Base-by-base conservation (phyloP, 177 flowering plant species). In the Vitis hybrid region DNA sequence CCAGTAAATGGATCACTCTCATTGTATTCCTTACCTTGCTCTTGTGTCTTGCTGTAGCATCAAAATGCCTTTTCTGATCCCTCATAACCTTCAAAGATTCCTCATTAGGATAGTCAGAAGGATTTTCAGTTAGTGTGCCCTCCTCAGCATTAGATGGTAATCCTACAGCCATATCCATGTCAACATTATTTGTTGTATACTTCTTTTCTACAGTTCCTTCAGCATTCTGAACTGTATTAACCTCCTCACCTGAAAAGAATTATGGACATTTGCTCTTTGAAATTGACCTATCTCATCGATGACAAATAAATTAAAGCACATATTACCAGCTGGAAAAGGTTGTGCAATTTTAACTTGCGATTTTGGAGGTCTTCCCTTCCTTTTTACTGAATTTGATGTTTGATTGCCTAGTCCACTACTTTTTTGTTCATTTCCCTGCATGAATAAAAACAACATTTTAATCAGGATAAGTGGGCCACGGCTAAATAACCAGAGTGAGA, bases 201-300 rank as follows among this genome's bases (percentile, higher is more conserved):
- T 56, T 75, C 18, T 48, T 32, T 23, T 60, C 61, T 32, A 23
- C 74, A 55, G 49, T 23, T 65, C 56, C 50, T 62, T 34, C 60
- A 23, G 69, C 65, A 74, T 17, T 32, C 17, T 14, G 40, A 34
- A 62, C 54, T 57, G 52, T 61, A 63, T n/a, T 55, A 26, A 18
- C 21, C 45, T 62, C 70, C 66, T 75, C 64, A 55, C 34, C 82
- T 79, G 82, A 62, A 66, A 54, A 17, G 8, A n/a, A 67, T 57
- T 34, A 23, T 17, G 52, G 10, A 60, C 14, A 61, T 10, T 57
- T 57, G 18, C 10, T 5, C n/a, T 57, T 19, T 57, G 8, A 57
- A 62, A 15, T 12, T 40, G 32, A 19, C 52, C 17, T 6, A 30
- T 23, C 34, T 5, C 45, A 52, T 65, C 34, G 49, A 13, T 26